Evolutionary conservation across 495 filamentous ascomycete genomes (phyloP), one percentile per base, ranked within the genome.

Genomic region (Aspergillus carlsbadensis): DNA sequence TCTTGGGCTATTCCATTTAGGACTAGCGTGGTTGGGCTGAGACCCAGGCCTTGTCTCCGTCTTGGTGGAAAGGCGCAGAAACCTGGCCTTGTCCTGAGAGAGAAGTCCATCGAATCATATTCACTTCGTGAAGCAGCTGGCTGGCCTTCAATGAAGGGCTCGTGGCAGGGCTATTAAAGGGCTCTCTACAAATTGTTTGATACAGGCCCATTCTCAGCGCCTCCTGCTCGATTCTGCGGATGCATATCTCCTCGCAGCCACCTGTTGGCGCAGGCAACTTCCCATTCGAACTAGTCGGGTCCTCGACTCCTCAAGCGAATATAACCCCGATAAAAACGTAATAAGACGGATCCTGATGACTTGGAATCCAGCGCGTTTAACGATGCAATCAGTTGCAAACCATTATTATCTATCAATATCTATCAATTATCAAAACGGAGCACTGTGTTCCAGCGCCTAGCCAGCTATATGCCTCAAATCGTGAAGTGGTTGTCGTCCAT

Each of bases 361-460:
- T 26, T 21, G 45, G 34, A 35, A 48, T 29, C 44, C 39, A 52
- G 45, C 26, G 46, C 47, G 20, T 42, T 59, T 54, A 65, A n/a
- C 43, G 43, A 51, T 34, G 18, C 24, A 33, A 35, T 29, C 21
- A 34, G 40, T 55, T 51, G 40, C 34, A 22, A 44, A 7, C 50
- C n/a, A 15, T 17, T 20, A 15, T 17, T 21, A 44, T n/a, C 24
- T 42, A 41, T 36, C 20, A 40, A 35, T 41, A 40, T 46, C 35
- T n/a, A n/a, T n/a, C n/a, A n/a, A n/a, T n/a, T n/a, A n/a, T n/a
- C n/a, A n/a, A 43, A 18, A 34, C 58, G 62, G 62, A 65, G 53
- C 29, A 57, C 58, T 35, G 58, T 59, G 40, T 46, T 64, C 58
- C 58, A 61, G 49, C 45, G 29, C 34, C 57, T 59, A 56, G 51